phyloP scores from a whole-genome alignment of 208 protist genomes.

The Plasmodiophora brassicae region DNA sequence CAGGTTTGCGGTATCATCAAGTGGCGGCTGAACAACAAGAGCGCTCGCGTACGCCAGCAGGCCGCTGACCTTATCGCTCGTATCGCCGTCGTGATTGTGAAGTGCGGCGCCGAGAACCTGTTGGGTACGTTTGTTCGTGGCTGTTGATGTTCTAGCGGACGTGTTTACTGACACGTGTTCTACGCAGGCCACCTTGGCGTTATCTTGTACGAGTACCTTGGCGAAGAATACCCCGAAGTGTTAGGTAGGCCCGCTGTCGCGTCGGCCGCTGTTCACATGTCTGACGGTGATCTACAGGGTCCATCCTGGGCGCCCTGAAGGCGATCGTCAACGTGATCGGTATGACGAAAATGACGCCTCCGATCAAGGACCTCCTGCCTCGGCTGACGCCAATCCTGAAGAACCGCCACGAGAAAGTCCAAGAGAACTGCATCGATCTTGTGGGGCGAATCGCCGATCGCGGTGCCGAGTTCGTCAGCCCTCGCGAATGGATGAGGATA shows the following conservation, averaged over 20 bases:
- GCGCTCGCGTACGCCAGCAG: conserved; percentile 82
- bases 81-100: conserved; percentile 86
- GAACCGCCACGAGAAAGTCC: conserved; percentile 94
- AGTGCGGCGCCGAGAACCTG: conserved; percentile 63
- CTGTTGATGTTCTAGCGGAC: no score
- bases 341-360: conserved; percentile 87
- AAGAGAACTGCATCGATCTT: conserved; percentile 93
- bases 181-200: conserved; percentile 82
- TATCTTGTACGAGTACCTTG: conserved; percentile 94
- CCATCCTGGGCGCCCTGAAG: conserved; percentile 71
- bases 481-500: conserved; percentile 89
- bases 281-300: no score
- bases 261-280: conserved; percentile 79
- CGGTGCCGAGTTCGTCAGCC: conserved; percentile 70
- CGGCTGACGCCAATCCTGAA: conserved; percentile 95
- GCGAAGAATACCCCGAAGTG: conserved; percentile 93
- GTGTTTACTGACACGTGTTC: background rate
- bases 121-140: background rate
- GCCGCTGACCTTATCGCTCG: conserved; percentile 87
- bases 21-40: conserved; percentile 87
- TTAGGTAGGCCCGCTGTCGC: background rate
- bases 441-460: conserved; percentile 91
- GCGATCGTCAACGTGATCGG: conserved; percentile 92
- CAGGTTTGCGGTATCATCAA: conserved; percentile 92
- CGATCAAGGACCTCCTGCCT: conserved; percentile 91